These are phyloP conservation scores for Helotiales sp. DNA, from an alignment of 2,329 filamentous ascomycete species.

Conservation along the genomic window DNA sequence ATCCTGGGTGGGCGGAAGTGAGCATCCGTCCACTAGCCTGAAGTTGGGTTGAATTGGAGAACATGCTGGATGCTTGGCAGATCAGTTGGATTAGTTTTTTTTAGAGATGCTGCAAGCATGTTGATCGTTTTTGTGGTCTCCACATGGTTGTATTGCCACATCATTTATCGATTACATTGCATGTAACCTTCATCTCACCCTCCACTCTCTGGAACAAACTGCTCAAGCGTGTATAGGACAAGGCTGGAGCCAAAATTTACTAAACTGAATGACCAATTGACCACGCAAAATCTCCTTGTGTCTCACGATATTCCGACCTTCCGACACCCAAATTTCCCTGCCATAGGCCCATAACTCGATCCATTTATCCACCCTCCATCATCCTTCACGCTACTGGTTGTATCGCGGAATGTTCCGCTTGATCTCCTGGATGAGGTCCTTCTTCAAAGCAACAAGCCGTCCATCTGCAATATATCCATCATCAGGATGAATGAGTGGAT, in stretches of 20 bases:
- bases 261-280: no score
- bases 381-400: not conserved
- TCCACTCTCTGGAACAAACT: no score
- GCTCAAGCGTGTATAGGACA: no score
- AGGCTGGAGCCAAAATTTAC: no score
- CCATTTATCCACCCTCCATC: no score
- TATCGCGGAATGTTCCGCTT: not conserved
- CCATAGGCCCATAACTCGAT: no score
- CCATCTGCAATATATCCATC: not conserved
- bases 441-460: not conserved
- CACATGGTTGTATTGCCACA: no score
- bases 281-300: no score
- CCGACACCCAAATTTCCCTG: no score
- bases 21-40: not conserved
- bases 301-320: no score
- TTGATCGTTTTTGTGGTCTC: not conserved
- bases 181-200: no score
- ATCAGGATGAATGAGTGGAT: not conserved
- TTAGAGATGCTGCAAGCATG: not conserved
- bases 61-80: not conserved
- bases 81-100: not conserved
- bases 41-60: not conserved
- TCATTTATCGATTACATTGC: no score
- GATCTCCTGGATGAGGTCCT: not conserved
- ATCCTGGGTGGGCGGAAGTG: not conserved